Evolutionary conservation across 2,329 filamentous ascomycete genomes (phyloP).

Genomic region (Lachnellula hyalina): DNA sequence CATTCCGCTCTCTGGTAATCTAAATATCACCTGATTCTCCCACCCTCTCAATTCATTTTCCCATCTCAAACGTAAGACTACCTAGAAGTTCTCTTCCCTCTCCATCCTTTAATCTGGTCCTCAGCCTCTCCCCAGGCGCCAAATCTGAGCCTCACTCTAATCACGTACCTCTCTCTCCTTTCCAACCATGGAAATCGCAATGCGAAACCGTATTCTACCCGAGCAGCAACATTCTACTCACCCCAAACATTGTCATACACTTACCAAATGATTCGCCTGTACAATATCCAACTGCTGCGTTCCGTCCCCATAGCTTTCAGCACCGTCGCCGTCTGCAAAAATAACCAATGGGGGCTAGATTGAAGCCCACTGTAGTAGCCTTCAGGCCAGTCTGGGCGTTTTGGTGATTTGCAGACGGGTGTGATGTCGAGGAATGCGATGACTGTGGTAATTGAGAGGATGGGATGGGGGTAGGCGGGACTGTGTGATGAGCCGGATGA

Average conservation of each 20-base stretch:
- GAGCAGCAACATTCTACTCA: background rate
- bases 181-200: constrained; percentile 67
- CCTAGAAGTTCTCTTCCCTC: constrained; percentile 2
- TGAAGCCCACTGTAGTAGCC: constrained; percentile 55
- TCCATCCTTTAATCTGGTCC: constrained; percentile 10
- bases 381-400: constrained; percentile 47
- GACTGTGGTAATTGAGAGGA: constrained; percentile 69
- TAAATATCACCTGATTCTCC: background rate
- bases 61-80: background rate
- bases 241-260: background rate
- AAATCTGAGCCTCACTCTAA: constrained; percentile 10
- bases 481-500: constrained; percentile 32
- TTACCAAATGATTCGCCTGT: constrained; percentile 69
- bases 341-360: constrained; percentile 64
- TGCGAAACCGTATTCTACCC: constrained; percentile 71
- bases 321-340: constrained; percentile 43
- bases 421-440: constrained; percentile 88
- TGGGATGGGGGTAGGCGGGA: constrained; percentile 46
- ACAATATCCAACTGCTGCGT: constrained; percentile 70
- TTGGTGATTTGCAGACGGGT: constrained; percentile 75
- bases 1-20: too few relatives aligned
- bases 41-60: background rate
- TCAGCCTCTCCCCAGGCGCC: constrained; percentile 13
- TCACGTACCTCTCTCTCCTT: constrained; percentile 1
- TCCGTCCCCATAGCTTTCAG: constrained; percentile 55